Base-by-base conservation (phyloP, 2,329 filamentous ascomycete genomes). In the Pseudopithomyces chartarum region DNA sequence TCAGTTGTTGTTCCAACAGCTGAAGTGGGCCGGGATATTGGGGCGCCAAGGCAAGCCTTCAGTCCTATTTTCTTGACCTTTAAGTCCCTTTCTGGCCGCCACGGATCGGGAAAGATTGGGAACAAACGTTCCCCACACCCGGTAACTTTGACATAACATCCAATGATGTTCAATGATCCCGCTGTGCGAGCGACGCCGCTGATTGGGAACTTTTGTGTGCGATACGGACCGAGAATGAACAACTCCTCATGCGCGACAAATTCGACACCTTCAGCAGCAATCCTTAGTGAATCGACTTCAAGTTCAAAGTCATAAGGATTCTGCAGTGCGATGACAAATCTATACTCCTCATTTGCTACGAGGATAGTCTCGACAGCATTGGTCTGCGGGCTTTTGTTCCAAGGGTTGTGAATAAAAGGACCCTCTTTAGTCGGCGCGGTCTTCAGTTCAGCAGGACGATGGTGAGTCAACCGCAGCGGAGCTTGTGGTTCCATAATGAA, bases 381-480 rank as follows among this genome's bases (percentile, higher is more conserved):
- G 17, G 79, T 80, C 22, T 83, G 82, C 50, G 88, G 71, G 53
- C 78, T 83, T 74, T 92, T 92, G 19, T 92, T 78, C 68, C 97
- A 98, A 0, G 95, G 92, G 68, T 97, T 97, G 72, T 98, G 96
- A 55, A 99, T 90, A 66, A 99, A 97, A 0, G 95, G 95, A 59
- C 95, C 92, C 1, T 71, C 61, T 45, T 61, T 82, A 78, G 55
- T 76, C 68, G 57, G 57, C 2, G 62, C 58, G 7, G 61, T 42
- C 46, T 73, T 68, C 23, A 76, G 63, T 49, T 75, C 73, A 11
- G 64, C 64, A n/a, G 71, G 66, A 19, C 67, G 69, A 51, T 74
- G 72, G 36, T 72, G 70, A 3, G 65, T 75, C 10, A 76, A 48
- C 6, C 68, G 65, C 3, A 74, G 50, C 11, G 64, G 56, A 38